These are phyloP conservation scores for Claviceps arundinis DNA, from an alignment of 2,329 filamentous ascomycete genomes.

Conservation along the genomic window DNA sequence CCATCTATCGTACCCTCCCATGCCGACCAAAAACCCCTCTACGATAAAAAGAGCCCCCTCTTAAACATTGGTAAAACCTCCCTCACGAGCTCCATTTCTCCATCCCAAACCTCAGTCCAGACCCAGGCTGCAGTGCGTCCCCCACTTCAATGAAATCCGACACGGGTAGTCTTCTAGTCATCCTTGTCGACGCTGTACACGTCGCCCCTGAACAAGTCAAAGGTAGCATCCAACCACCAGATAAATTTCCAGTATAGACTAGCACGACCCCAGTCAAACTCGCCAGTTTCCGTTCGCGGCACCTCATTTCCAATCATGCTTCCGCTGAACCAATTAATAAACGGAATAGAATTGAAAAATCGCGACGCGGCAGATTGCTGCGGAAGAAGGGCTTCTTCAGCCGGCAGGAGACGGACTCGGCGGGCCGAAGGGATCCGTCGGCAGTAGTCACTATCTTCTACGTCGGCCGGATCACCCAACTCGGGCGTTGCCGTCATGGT, in stretches of 20 bases:
- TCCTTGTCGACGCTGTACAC: slow-evolving; percentile 45
- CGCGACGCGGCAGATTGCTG: slow-evolving; percentile 53
- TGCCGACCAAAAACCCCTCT: too few species aligned
- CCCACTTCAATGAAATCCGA: neutral
- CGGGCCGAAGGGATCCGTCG: slow-evolving; percentile 54
- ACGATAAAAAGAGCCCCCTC: neutral
- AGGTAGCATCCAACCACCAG: slow-evolving; percentile 47
- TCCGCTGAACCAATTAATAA: slow-evolving; percentile 58
- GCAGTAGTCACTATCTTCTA: slow-evolving; percentile 34
- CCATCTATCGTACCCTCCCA: neutral
- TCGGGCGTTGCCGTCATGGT: slow-evolving; percentile 25
- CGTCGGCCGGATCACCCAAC: slow-evolving; percentile 16
- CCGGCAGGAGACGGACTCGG: slow-evolving; percentile 50
- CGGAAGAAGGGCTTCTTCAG: slow-evolving; percentile 57
- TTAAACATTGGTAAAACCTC: neutral
- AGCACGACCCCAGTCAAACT: slow-evolving; percentile 61
- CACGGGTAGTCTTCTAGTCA: slow-evolving; percentile 24
- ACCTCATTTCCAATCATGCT: slow-evolving; percentile 65
- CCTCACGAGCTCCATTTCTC: neutral
- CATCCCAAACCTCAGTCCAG: neutral
- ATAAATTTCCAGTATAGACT: slow-evolving; percentile 57
- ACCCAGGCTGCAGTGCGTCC: neutral
- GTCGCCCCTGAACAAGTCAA: slow-evolving; percentile 45
- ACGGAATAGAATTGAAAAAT: slow-evolving; percentile 50
- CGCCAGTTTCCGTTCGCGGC: slow-evolving; percentile 57